phyloP scores from a whole-genome alignment of 306 rosid species.

The Luffa aegyptiaca region DNA sequence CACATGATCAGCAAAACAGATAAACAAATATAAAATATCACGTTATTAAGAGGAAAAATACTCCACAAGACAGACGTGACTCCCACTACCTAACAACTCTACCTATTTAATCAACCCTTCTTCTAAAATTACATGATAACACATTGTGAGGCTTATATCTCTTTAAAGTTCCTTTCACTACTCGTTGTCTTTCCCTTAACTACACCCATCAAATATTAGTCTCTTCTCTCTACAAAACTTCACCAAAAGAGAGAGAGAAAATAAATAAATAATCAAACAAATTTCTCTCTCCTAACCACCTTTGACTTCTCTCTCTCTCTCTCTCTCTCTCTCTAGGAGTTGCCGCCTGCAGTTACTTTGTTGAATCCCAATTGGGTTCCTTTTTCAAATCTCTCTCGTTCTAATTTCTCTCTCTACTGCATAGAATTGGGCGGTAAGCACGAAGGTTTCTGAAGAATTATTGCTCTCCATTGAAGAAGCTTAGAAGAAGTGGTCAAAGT shows the following conservation, averaged over 20 bases:
- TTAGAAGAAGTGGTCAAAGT: not conserved
- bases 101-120: constrained; percentile 30
- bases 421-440: constrained; percentile 31
- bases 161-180: constrained; percentile 11
- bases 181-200: constrained; percentile 15
- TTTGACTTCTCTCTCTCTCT: constrained; percentile 22
- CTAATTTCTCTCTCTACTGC: constrained; percentile 14
- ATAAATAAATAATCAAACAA: not conserved
- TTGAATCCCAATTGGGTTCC: constrained; percentile 15
- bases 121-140: constrained; percentile 18
- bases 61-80: constrained; percentile 59
- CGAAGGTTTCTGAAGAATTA: constrained; percentile 24
- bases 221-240: constrained; percentile 6
- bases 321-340: constrained; percentile 34
- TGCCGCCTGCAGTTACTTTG: constrained; percentile 25
- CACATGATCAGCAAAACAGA: not conserved
- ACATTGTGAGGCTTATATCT: constrained; percentile 50
- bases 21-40: constrained; percentile 3
- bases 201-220: constrained; percentile 12
- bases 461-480: not conserved
- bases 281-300: constrained; percentile 2
- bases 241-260: not conserved
- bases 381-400: not conserved
- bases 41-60: not conserved
- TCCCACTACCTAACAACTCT: constrained; percentile 47